Percentiles rank a stretch among this genome's conserved stretches.
These are phyloP conservation scores for Xylaria venustula DNA, from an alignment of 495 filamentous ascomycete genomes.

Conservation along the genomic window DNA sequence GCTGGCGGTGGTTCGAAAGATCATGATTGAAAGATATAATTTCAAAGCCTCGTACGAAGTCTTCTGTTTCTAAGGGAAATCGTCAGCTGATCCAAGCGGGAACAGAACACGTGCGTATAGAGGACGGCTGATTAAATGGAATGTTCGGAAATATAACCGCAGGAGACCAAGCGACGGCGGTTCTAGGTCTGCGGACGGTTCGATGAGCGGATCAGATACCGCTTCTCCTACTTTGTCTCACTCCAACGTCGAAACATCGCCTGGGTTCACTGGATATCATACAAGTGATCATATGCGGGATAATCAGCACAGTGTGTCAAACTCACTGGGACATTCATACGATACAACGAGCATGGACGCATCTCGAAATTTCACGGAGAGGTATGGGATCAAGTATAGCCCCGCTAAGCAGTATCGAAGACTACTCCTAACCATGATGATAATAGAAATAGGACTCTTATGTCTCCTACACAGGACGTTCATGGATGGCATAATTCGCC, in stretches of 20 bases:
- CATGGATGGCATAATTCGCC: neutral
- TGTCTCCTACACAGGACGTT: neutral
- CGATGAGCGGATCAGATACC: conserved; percentile 5
- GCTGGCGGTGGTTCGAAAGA: conserved; percentile 38
- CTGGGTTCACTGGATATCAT: neutral
- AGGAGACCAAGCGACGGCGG: conserved; percentile 26
- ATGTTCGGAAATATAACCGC: conserved; percentile 44
- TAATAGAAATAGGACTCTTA: neutral
- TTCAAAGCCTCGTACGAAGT: conserved; percentile 47
- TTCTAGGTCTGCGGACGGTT: conserved; percentile 10
- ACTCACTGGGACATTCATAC: neutral
- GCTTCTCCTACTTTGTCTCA: conserved; percentile 4
- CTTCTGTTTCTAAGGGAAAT: neutral
- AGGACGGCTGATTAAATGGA: conserved; percentile 45
- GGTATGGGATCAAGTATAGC: neutral
- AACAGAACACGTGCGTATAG: conserved; percentile 41
- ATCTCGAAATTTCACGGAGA: neutral
- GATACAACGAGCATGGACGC: neutral
- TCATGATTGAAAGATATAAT: conserved; percentile 40
- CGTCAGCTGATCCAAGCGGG: conserved; percentile 1
- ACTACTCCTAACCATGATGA: neutral
- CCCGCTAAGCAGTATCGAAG: neutral
- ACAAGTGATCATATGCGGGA: neutral
- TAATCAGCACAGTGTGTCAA: neutral
- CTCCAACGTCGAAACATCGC: neutral